Conservation (phyloP, 257 asterid species). For the Solanum virginianum region DNA sequence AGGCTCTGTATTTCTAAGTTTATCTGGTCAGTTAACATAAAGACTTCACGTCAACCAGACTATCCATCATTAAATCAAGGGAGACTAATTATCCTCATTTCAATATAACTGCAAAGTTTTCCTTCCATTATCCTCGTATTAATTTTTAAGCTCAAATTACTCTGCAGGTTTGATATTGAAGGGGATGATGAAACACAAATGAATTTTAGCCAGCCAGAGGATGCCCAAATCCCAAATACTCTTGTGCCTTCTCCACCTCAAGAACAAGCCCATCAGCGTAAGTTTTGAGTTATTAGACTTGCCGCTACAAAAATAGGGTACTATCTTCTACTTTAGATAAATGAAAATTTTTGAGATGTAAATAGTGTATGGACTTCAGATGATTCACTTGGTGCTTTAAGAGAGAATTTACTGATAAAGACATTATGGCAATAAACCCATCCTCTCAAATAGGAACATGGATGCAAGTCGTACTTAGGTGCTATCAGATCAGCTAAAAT, state of each 20-base stretch:
- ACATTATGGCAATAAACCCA: not conserved
- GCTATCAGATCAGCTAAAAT: not conserved
- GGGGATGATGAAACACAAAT: conserved; percentile 54
- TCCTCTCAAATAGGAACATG: not conserved
- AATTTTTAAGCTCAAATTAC: conserved; percentile 3
- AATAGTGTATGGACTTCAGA: not conserved
- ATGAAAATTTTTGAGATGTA: not conserved
- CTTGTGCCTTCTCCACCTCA: conserved; percentile 62
- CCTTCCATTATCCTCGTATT: not conserved
- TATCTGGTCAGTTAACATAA: not conserved
- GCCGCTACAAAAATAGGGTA: not conserved
- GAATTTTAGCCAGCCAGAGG: conserved; percentile 44
- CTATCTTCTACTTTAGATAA: not conserved
- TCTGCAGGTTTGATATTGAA: conserved; percentile 71
- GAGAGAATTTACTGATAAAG: not conserved
- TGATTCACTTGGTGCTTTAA: not conserved
- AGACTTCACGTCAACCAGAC: not conserved
- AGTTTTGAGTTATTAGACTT: not conserved
- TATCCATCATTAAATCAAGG: not conserved
- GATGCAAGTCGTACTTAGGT: not conserved
- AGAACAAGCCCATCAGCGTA: conserved; percentile 37
- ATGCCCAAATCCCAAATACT: conserved; percentile 38
- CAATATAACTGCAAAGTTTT: not conserved
- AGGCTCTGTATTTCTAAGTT: not conserved
- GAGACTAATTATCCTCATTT: not conserved